Conservation (phyloP, 495 filamentous ascomycete species). For the Venustampulla echinocandica region DNA sequence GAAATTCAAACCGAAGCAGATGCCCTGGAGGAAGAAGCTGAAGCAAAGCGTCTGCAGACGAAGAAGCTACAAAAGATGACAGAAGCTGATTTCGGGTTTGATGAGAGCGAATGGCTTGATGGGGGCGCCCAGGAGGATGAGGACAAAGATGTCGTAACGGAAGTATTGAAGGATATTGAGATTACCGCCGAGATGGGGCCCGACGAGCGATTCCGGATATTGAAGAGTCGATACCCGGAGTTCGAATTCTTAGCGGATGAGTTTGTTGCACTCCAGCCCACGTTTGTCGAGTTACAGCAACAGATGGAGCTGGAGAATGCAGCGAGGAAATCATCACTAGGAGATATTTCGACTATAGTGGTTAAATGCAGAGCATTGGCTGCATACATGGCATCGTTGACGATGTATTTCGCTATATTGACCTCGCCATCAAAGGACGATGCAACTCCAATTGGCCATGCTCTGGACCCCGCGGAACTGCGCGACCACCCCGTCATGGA, state of each 20-base stretch:
- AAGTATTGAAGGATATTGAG: constrained; percentile 72
- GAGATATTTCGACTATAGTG: constrained; percentile 36
- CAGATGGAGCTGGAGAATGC: constrained; percentile 42
- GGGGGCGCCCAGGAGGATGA: constrained; percentile 34
- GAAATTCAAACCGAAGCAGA: constrained; percentile 84
- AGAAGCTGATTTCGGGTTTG: constrained; percentile 86
- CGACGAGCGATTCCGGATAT: constrained; percentile 65
- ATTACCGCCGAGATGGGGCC: constrained; percentile 70
- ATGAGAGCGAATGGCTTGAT: constrained; percentile 74
- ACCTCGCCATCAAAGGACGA: constrained; percentile 56
- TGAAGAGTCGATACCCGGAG: constrained; percentile 80
- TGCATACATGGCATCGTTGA: constrained; percentile 74
- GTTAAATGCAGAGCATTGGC: constrained; percentile 67
- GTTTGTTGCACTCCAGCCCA: constrained; percentile 59
- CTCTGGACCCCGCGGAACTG: constrained; percentile 57
- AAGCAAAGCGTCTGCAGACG: constrained; percentile 77
- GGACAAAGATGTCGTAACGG: constrained; percentile 55
- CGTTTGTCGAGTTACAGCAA: constrained; percentile 47
- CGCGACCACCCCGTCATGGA: constrained; percentile 86
- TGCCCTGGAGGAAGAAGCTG: constrained; percentile 84
- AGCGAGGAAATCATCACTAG: constrained; percentile 37
- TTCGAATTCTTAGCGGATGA: constrained; percentile 80
- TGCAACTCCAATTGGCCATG: constrained; percentile 38
- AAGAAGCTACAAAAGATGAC: constrained; percentile 80
- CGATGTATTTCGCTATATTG: constrained; percentile 89